Base-by-base conservation (phyloP, 352 stramenopile species). In the Pythium coloratum region DNA sequence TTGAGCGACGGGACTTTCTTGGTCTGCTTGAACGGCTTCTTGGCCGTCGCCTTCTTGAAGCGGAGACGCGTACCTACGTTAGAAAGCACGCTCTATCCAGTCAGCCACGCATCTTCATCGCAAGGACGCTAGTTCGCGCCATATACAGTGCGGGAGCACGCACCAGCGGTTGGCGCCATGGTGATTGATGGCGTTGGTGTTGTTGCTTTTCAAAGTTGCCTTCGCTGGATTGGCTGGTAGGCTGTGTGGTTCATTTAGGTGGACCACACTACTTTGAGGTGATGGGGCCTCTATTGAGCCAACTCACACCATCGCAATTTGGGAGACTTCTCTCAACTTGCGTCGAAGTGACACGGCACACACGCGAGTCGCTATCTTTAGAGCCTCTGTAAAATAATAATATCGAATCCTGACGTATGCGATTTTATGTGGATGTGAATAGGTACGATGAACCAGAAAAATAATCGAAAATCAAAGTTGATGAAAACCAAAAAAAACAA, bases 1-100 rank as follows among this genome's bases (percentile, higher is more conserved):
- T 94, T 94, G 55, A 92, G 77, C 36, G 86, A 94, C 56, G 82
- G 86, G 10, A 86, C 66, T 62, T 94, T 94, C 69, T 92, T 94
- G 49, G 78, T 77, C 46, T 66, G 34, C 63, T 75, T 72, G 50
- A 53, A 61, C 13, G 66, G 60, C 64, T 88, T 90, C 69, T 88
- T 90, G 32, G 66, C 62, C 24, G 71, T 76, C 47, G 75, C 69
- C 53, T 88, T 81, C 62, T 92, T 85, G 58, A 90, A 87, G 66
- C 86, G 86, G 38, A 94, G 71, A 34, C 86, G 86, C 12, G 82
- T 94, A 33, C 86, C 86, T 92, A 50, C 12, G 1, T 28, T 26
- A 8, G 18, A 47, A 30, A n/a, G 9, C 38, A 59, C 9, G 28
- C 18, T 46, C 10, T 64, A 34, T 34, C 20, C 10, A 30, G 42